Evolutionary conservation across 1,284 basidiomycete species (phyloP).

Genomic region (Grifola frondosa): DNA sequence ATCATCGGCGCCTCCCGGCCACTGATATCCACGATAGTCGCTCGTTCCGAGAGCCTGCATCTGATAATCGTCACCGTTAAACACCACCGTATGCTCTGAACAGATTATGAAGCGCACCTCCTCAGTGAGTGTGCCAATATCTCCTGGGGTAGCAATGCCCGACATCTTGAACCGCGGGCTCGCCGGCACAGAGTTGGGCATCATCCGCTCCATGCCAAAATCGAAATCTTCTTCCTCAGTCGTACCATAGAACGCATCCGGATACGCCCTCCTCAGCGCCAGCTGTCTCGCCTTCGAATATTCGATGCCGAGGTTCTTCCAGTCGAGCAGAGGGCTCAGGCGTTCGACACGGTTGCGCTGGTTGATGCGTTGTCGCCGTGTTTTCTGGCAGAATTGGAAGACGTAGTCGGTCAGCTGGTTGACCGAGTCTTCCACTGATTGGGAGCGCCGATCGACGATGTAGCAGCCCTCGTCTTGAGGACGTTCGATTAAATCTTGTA

Average conservation of each 20-base stretch:
- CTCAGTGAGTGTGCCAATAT: constrained; percentile 92
- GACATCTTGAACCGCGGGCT: constrained; percentile 75
- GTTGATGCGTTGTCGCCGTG: constrained; percentile 96
- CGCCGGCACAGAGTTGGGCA: constrained; percentile 81
- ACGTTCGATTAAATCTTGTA: constrained; percentile 97
- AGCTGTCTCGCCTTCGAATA: constrained; percentile 95
- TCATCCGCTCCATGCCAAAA: constrained; percentile 63
- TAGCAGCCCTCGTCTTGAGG: constrained; percentile 89
- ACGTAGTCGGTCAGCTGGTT: constrained; percentile 74
- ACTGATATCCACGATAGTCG: constrained; percentile 83
- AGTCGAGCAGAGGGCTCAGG: constrained; percentile 89
- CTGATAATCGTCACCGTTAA: constrained; percentile 35
- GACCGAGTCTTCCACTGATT: constrained; percentile 91
- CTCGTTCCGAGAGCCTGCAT: constrained; percentile 87
- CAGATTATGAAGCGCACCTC: constrained; percentile 48
- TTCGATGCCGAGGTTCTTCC: constrained; percentile 97
- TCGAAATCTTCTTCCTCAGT: constrained; percentile 60
- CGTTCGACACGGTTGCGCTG: constrained; percentile 97
- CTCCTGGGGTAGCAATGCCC: constrained; percentile 85
- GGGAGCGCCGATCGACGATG: constrained; percentile 90
- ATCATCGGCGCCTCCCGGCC: constrained; percentile 65
- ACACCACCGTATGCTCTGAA: background rate
- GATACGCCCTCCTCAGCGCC: constrained; percentile 91
- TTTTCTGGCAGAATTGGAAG: constrained; percentile 82
- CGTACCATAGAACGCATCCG: constrained; percentile 79